A percentile compares a stretch with the other conserved stretches of the same genome.
These are phyloP conservation scores for Albatrellus ellisii DNA, from an alignment of 768 basidiomycete genomes.

Conservation along the genomic window DNA sequence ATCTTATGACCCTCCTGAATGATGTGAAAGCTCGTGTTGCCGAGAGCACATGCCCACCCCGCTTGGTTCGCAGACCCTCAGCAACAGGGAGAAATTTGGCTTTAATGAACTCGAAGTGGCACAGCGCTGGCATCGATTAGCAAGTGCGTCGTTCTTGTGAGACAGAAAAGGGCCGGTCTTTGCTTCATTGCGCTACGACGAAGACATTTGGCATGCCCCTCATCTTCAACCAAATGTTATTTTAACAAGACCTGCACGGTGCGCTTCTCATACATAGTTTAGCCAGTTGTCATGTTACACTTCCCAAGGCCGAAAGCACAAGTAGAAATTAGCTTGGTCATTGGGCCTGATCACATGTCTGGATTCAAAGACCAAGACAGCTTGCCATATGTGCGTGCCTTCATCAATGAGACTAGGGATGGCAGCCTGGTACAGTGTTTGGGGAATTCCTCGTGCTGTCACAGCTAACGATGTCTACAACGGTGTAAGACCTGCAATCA, in stretches of 20 bases:
- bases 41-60: slow-evolving; percentile 26
- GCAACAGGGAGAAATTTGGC: slow-evolving; percentile 23
- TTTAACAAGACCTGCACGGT: neutral
- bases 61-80: slow-evolving; percentile 26
- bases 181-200: neutral
- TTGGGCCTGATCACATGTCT: slow-evolving; percentile 4
- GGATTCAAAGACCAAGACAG: slow-evolving; percentile 6
- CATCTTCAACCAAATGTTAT: slow-evolving; percentile 21
- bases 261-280: neutral
- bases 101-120: slow-evolving; percentile 31
- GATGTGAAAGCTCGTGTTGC: slow-evolving; percentile 31
- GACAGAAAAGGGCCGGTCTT: neutral
- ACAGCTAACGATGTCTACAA: slow-evolving; percentile 12
- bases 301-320: slow-evolving; percentile 16
- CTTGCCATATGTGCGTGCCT: slow-evolving; percentile 12
- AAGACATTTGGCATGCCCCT: slow-evolving; percentile 22
- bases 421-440: slow-evolving; percentile 2
- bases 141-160: slow-evolving; percentile 18
- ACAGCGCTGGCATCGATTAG: slow-evolving; percentile 34
- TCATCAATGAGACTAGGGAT: slow-evolving; percentile 7
- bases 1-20: slow-evolving; percentile 26
- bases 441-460: slow-evolving; percentile 10
- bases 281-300: slow-evolving; percentile 18
- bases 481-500: slow-evolving; percentile 3
- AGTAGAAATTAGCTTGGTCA: slow-evolving; percentile 8